Evolutionary conservation across 208 protist species (phyloP).

Genomic region (Porcisia deanei): DNA sequence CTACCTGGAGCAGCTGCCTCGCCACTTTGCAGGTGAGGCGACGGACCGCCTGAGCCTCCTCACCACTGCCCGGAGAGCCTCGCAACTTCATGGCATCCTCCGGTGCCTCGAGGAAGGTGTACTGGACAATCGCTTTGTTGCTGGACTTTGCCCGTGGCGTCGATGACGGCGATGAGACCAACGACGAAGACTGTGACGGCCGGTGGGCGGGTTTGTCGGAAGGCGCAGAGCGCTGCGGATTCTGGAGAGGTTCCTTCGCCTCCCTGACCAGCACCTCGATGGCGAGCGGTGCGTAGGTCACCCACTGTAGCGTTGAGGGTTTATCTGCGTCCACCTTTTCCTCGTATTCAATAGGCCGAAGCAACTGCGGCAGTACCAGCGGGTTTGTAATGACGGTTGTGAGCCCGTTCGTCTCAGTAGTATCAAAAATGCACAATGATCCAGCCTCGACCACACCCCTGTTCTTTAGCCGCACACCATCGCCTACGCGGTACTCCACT

Average conservation of each 20-base stretch:
- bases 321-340: neutral
- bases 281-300: conserved; percentile 33
- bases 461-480: conserved; percentile 16
- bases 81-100: neutral
- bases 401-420: conserved; percentile 4
- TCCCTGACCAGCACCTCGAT: conserved; percentile 36
- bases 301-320: neutral
- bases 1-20: conserved; percentile 76
- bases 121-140: conserved; percentile 21
- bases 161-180: neutral
- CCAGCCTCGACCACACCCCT: neutral
- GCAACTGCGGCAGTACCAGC: conserved; percentile 11
- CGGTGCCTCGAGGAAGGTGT: conserved; percentile 34
- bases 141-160: conserved; percentile 1
- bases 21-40: conserved; percentile 34
- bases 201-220: neutral
- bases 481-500: conserved; percentile 12
- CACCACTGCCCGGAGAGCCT: neutral
- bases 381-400: conserved; percentile 14
- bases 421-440: conserved; percentile 16
- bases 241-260: conserved; percentile 6
- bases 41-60: neutral
- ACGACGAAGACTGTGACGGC: neutral
- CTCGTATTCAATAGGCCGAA: conserved; percentile 12
- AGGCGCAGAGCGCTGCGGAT: neutral